Conservation (phyloP, 1,139 yeast genomes). For the Suhomyces wounanorum region DNA sequence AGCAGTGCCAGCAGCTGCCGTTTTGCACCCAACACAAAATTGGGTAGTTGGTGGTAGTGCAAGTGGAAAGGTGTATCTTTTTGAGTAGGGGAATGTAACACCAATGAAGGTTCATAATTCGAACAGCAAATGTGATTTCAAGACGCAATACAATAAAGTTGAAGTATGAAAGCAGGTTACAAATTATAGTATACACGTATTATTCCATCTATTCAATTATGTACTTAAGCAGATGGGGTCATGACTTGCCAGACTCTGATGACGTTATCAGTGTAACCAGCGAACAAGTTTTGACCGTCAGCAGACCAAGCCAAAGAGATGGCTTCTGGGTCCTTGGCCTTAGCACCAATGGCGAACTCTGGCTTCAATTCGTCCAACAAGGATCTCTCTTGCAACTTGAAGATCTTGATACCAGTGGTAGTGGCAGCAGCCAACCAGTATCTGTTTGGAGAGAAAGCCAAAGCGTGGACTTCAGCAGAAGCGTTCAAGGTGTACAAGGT, state of each 20-base stretch:
- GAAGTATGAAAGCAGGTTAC: neutral
- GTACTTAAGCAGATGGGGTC: slow-evolving; percentile 70
- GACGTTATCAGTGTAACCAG: slow-evolving; percentile 99
- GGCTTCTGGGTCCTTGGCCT: slow-evolving; percentile 98
- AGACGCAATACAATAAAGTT: no score
- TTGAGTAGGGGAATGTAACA: no score
- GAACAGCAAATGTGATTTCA: no score
- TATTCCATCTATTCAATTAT: slow-evolving; percentile 7
- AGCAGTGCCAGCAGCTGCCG: slow-evolving; percentile 88
- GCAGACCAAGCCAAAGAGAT: slow-evolving; percentile 99
- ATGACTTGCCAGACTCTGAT: slow-evolving; percentile 99
- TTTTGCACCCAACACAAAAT: slow-evolving; percentile 80
- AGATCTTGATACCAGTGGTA: slow-evolving; percentile 95
- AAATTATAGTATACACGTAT: slow-evolving; percentile 11
- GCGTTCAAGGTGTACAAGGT: slow-evolving; percentile 94
- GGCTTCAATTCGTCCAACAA: slow-evolving; percentile 98
- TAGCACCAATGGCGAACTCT: slow-evolving; percentile 87
- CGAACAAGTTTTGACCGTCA: slow-evolving; percentile 99
- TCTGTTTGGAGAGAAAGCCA: slow-evolving; percentile 99
- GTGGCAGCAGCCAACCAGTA: slow-evolving; percentile 99
- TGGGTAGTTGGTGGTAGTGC: slow-evolving; percentile 96
- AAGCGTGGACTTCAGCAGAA: slow-evolving; percentile 96
- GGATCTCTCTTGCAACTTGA: slow-evolving; percentile 94
- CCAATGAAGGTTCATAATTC: no score
- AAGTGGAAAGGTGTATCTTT: slow-evolving; percentile 84